Percentiles rank a stretch among this genome's conserved stretches.
These are phyloP conservation scores for Metschnikowia arizonensis DNA, from an alignment of 805 yeast genomes.

Conservation along the genomic window DNA sequence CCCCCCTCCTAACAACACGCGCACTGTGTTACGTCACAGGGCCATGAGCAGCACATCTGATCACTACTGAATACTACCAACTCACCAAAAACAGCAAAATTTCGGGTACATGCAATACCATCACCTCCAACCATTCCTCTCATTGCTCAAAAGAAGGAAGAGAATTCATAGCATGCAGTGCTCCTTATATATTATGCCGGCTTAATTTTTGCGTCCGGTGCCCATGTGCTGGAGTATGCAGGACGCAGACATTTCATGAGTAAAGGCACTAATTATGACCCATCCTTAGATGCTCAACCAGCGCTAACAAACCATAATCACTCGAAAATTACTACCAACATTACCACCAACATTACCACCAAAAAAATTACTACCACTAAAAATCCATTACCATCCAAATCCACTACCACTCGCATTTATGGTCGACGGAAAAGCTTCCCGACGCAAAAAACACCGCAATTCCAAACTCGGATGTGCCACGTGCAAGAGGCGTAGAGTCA, in stretches of 20 bases:
- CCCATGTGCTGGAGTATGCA: not conserved
- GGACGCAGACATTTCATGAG: not conserved
- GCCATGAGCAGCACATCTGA: not conserved
- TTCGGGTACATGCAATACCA: not conserved
- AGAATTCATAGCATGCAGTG: not conserved
- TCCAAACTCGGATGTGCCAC: slow-evolving; percentile 20
- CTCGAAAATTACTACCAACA: too few species aligned
- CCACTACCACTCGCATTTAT: not conserved
- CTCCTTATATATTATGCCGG: not conserved
- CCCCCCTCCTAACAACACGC: too few species aligned
- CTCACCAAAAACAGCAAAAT: not conserved
- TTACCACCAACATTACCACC: too few species aligned
- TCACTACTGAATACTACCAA: not conserved
- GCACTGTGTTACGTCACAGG: not conserved
- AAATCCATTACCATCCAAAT: too few species aligned
- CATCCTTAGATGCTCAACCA: not conserved
- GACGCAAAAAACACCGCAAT: slow-evolving; percentile 24
- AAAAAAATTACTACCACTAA: too few species aligned
- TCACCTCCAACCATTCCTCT: not conserved
- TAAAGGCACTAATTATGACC: too few species aligned
- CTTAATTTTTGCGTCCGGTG: not conserved
- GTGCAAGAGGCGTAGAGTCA: slow-evolving; percentile 19
- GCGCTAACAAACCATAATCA: too few species aligned
- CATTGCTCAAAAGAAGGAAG: not conserved
- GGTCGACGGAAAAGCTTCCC: slow-evolving; percentile 7